Evolutionary conservation across 179 eudicot species (phyloP).

Genomic region (Gypsophila paniculata): DNA sequence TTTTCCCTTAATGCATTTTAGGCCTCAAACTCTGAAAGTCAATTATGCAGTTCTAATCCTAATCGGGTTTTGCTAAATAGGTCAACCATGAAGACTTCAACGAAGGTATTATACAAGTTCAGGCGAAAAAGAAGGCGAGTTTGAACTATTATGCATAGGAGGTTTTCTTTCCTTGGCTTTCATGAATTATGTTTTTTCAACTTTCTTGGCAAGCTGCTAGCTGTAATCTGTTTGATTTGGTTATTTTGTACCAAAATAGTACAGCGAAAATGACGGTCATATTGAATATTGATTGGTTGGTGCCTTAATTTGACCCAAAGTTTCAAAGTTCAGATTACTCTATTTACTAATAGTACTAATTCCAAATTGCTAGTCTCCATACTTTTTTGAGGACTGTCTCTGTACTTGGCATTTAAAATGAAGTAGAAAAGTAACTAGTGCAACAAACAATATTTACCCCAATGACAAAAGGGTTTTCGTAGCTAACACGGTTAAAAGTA

Average conservation of each 20-base stretch:
- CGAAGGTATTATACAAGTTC: conserved; percentile 93
- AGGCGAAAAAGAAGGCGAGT: conserved; percentile 94
- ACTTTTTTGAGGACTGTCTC: too few relatives aligned
- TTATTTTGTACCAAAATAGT: not conserved
- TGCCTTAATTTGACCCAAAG: too few relatives aligned
- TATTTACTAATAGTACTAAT: too few relatives aligned
- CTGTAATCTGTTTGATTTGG: not conserved
- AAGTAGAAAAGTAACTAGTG: too few relatives aligned
- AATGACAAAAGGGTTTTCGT: too few relatives aligned
- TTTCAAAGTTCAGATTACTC: too few relatives aligned
- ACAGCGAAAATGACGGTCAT: not conserved
- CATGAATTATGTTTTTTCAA: not conserved
- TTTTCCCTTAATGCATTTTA: not conserved
- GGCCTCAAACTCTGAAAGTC: not conserved
- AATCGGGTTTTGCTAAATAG: conserved; percentile 27
- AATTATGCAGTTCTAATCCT: not conserved
- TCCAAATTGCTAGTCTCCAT: too few relatives aligned
- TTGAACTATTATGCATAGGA: conserved; percentile 82
- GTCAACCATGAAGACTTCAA: conserved; percentile 96
- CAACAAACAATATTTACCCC: too few relatives aligned
- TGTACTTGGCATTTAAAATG: too few relatives aligned
- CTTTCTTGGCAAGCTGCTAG: not conserved
- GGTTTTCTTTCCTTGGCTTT: not conserved
- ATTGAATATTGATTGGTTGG: not conserved
- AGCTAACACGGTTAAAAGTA: too few relatives aligned